phyloP scores from a whole-genome alignment of 2,329 filamentous ascomycete species.

The Fusarium domesticum region DNA sequence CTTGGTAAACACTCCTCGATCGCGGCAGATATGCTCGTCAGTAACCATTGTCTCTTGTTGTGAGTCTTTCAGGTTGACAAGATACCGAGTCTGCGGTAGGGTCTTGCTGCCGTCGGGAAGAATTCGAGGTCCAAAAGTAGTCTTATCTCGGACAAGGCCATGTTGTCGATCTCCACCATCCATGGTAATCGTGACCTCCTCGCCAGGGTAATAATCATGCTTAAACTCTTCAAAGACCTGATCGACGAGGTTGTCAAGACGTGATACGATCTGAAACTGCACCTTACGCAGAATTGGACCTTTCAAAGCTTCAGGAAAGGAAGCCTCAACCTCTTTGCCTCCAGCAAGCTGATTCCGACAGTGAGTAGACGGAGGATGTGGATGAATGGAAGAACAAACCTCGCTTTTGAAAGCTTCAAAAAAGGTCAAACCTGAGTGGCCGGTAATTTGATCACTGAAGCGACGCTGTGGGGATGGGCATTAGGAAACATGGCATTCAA shows the following conservation, averaged over 20 bases:
- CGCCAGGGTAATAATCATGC: slow-evolving; percentile 85
- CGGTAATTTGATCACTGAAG: slow-evolving; percentile 95
- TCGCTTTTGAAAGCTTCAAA: slow-evolving; percentile 91
- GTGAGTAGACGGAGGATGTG: slow-evolving; percentile 10
- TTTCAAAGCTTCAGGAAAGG: slow-evolving; percentile 88
- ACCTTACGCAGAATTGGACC: slow-evolving; percentile 86
- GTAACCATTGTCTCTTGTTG: slow-evolving; percentile 76
- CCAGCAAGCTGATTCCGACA: slow-evolving; percentile 59
- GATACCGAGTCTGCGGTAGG: slow-evolving; percentile 73
- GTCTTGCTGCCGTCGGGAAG: slow-evolving; percentile 67
- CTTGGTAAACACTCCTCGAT: slow-evolving; percentile 92
- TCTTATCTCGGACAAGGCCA: slow-evolving; percentile 81
- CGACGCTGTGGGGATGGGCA: slow-evolving; percentile 56
- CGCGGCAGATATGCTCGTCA: slow-evolving; percentile 77
- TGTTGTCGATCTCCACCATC: slow-evolving; percentile 66
- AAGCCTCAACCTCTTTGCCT: slow-evolving; percentile 83
- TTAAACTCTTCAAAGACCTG: slow-evolving; percentile 76
- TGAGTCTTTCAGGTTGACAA: slow-evolving; percentile 69
- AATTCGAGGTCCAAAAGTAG: slow-evolving; percentile 61
- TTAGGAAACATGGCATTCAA: slow-evolving; percentile 1
- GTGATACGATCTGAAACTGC: slow-evolving; percentile 83
- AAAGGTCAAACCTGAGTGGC: slow-evolving; percentile 85
- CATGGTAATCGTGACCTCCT: slow-evolving; percentile 72
- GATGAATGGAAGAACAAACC: slow-evolving; percentile 51
- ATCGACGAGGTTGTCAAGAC: slow-evolving; percentile 78